Evolutionary conservation across 305 asterid genomes (phyloP).

Genomic region (Ilex paraguariensis): DNA sequence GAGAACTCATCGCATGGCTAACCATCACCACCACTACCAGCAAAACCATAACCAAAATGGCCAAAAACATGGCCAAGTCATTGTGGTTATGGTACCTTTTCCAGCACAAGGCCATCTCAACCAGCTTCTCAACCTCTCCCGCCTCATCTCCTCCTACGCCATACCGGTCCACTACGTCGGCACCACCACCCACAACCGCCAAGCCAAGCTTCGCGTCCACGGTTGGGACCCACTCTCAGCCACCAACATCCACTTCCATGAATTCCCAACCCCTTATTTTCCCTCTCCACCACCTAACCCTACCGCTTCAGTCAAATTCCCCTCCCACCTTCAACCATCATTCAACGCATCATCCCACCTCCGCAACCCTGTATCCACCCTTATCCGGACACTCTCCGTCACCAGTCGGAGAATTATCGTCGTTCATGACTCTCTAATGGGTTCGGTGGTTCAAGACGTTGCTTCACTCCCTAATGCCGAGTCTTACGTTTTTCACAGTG

Average conservation of each 20-base stretch:
- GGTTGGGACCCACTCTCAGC: too few relatives aligned
- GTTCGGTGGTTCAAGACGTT: conserved; percentile 17
- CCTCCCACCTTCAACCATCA: conserved; percentile 5
- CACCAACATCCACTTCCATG: conserved; percentile 19
- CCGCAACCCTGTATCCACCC: conserved; percentile 10
- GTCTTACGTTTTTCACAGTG: conserved; percentile 20
- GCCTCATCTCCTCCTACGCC: conserved; percentile 36
- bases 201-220: too few relatives aligned
- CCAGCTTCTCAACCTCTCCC: conserved; percentile 70
- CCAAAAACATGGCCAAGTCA: conserved; percentile 6
- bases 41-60: too few relatives aligned
- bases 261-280: conserved; percentile 31
- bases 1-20: too few relatives aligned
- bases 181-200: too few relatives aligned
- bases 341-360: conserved; percentile 10
- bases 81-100: conserved; percentile 51
- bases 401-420: conserved; percentile 11
- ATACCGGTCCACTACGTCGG: conserved; percentile 36
- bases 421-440: conserved; percentile 21
- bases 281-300: conserved; percentile 31
- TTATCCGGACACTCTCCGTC: conserved; percentile 6
- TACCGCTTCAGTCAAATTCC: conserved; percentile 26
- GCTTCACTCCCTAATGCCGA: conserved; percentile 17
- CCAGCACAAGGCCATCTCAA: conserved; percentile 66
- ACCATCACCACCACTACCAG: too few relatives aligned